Conservation (phyloP, 2,329 filamentous ascomycete genomes). For the Aschersonia sp. region DNA sequence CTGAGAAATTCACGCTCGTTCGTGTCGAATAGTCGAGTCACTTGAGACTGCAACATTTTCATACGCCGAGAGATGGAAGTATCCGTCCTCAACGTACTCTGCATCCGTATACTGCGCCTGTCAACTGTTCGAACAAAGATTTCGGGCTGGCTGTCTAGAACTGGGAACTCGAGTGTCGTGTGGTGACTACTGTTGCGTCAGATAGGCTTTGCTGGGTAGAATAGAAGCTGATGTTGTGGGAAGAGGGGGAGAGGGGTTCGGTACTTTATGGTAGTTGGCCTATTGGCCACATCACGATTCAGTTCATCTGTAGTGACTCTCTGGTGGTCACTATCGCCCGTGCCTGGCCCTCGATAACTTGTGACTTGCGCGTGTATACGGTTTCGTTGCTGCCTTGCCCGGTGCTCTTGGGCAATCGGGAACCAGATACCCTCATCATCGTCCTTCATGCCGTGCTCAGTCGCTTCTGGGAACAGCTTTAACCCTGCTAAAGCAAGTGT, state of each 20-base stretch:
- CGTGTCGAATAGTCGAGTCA: slow-evolving; percentile 46
- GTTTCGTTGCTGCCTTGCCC: slow-evolving; percentile 4
- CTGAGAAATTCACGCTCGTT: slow-evolving; percentile 76
- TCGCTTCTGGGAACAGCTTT: slow-evolving; percentile 27
- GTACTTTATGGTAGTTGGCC: slow-evolving; percentile 14
- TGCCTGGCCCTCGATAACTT: slow-evolving; percentile 8
- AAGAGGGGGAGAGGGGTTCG: neutral
- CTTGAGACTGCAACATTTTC: slow-evolving; percentile 48
- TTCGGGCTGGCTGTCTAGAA: slow-evolving; percentile 70
- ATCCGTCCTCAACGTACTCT: slow-evolving; percentile 56
- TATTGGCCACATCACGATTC: slow-evolving; percentile 11
- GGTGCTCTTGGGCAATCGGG: neutral
- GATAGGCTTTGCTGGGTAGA: neutral
- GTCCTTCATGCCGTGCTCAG: neutral
- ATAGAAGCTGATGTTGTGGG: neutral
- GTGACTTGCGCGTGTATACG: slow-evolving; percentile 16
- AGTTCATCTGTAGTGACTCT: slow-evolving; percentile 3
- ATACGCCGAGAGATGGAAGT: slow-evolving; percentile 57
- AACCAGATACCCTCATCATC: neutral
- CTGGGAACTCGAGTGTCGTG: slow-evolving; percentile 26
- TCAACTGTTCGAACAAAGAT: slow-evolving; percentile 42
- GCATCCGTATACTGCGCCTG: slow-evolving; percentile 23
- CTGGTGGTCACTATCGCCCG: slow-evolving; percentile 1
- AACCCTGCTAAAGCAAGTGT: slow-evolving; percentile 37
- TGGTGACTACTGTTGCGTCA: slow-evolving; percentile 2